Evolutionary conservation across 108 stramenopile genomes (phyloP).

Genomic region (Stephanodiscus minutulus): DNA sequence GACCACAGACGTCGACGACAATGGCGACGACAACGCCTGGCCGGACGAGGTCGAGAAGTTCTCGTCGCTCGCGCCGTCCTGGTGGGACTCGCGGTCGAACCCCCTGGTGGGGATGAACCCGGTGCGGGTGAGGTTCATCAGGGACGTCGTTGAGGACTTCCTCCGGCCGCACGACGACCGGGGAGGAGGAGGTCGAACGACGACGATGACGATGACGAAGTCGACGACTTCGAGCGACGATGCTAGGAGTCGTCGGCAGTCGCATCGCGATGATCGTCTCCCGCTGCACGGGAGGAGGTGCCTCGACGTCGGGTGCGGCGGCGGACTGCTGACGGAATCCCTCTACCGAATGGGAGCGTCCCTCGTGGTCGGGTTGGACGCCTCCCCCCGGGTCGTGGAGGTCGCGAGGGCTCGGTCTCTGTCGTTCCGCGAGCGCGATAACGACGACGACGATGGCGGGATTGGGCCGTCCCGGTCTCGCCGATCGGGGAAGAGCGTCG

Average conservation of each 20-base stretch:
- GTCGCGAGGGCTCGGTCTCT: constrained; percentile 67
- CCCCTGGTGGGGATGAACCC: constrained; percentile 84
- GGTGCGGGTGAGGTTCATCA: constrained; percentile 69
- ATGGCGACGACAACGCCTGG: constrained; percentile 10
- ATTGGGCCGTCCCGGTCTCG: neutral
- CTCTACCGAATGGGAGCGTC: constrained; percentile 82
- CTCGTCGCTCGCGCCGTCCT: constrained; percentile 54
- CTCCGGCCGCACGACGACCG: constrained; percentile 13
- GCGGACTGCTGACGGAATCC: constrained; percentile 88
- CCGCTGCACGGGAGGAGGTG: constrained; percentile 22
- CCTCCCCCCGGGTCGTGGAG: constrained; percentile 63
- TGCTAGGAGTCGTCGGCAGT: too few relatives aligned
- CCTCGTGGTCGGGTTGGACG: constrained; percentile 84
- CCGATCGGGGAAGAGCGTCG: neutral
- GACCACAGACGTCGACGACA: too few relatives aligned
- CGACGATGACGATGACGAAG: neutral
- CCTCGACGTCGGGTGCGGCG: constrained; percentile 92
- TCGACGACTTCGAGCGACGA: too few relatives aligned
- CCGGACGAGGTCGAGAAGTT: constrained; percentile 72
- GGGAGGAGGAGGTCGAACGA: neutral
- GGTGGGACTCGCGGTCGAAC: constrained; percentile 81
- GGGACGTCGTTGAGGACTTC: constrained; percentile 15
- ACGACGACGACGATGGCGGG: neutral
- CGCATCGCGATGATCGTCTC: constrained; percentile 1
- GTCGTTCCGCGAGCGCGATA: constrained; percentile 49